Conservation (phyloP, 2,329 filamentous ascomycete genomes). For the Juglanconis sp. region DNA sequence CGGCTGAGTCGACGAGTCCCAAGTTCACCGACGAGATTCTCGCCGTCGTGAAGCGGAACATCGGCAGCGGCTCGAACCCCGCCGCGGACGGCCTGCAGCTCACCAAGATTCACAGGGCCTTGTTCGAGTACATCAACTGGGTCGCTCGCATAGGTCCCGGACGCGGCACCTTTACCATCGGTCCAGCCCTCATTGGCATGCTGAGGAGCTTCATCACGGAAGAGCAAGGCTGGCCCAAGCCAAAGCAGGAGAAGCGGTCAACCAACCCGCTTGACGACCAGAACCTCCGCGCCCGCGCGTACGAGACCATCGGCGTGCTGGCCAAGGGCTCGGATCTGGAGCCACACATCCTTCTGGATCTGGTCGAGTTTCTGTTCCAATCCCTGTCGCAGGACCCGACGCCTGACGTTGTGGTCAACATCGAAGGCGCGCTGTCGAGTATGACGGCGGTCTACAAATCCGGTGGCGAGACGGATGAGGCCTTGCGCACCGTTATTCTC, state of each 20-base stretch:
- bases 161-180: conserved; percentile 60
- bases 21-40: conserved; percentile 66
- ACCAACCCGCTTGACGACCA: conserved; percentile 52
- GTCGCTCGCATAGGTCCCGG: conserved; percentile 70
- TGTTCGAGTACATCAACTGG: conserved; percentile 87
- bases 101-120: conserved; percentile 73
- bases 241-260: conserved; percentile 26
- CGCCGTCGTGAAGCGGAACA: conserved; percentile 67
- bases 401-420: conserved; percentile 74
- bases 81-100: conserved; percentile 63
- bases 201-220: conserved; percentile 68
- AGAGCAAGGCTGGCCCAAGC: conserved; percentile 78
- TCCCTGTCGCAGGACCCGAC: conserved; percentile 78
- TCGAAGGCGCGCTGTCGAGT: conserved; percentile 83
- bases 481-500: conserved; percentile 57
- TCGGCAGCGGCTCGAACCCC: conserved; percentile 19
- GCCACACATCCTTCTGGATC: conserved; percentile 49
- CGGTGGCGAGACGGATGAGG: conserved; percentile 26
- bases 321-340: conserved; percentile 62
- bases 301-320: conserved; percentile 85
- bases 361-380: conserved; percentile 73
- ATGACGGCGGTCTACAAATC: conserved; percentile 50
- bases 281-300: conserved; percentile 73
- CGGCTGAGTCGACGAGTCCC: conserved; percentile 59
- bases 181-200: conserved; percentile 63